These are phyloP conservation scores for Tulasnella sp. DNA, from an alignment of 768 basidiomycete species.

Conservation along the genomic window DNA sequence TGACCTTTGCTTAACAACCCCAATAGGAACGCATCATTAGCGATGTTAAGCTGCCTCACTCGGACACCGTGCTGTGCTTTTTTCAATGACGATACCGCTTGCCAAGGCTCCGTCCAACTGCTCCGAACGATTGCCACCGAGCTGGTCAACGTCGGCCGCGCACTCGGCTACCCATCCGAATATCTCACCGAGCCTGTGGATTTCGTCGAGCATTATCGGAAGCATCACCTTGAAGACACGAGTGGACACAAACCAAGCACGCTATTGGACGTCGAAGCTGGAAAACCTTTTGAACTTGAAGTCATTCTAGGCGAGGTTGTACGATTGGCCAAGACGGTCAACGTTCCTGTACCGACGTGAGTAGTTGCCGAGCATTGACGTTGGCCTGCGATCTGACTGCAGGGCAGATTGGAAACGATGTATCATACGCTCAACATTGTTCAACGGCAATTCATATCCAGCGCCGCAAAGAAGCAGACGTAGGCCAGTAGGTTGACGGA, in stretches of 20 bases:
- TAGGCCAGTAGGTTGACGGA: no score
- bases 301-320: constrained; percentile 12
- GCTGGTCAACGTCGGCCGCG: neutral
- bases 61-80: constrained; percentile 39
- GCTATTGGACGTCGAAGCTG: constrained; percentile 1
- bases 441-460: neutral
- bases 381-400: neutral
- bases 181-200: neutral
- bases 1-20: neutral
- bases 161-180: neutral
- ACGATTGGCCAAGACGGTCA: neutral
- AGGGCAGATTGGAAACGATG: neutral
- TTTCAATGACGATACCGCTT: constrained; percentile 36
- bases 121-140: neutral
- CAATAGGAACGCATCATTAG: constrained; percentile 38
- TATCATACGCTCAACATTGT: neutral
- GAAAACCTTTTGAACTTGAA: constrained; percentile 8
- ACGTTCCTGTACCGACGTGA: constrained; percentile 5
- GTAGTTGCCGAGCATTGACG: neutral
- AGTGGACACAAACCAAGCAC: neutral
- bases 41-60: constrained; percentile 41
- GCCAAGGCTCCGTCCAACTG: neutral
- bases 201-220: neutral
- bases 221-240: neutral
- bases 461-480: neutral